Conservation (phyloP, 257 asterid species). For the Apocynum venetum region DNA sequence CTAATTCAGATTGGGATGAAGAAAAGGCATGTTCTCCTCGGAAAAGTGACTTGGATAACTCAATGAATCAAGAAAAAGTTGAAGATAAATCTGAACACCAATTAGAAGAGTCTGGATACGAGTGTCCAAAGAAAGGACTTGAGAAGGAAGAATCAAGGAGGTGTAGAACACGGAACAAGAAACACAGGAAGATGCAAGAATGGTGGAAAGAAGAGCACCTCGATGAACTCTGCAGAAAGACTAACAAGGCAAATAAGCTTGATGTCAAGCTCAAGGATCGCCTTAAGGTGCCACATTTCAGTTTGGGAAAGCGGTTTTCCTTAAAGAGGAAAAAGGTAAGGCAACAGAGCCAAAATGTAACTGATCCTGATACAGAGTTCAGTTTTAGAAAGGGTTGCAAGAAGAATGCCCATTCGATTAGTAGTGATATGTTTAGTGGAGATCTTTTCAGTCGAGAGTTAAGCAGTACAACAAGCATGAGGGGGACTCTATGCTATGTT, state of each 20-base stretch:
- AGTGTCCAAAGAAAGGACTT: conserved; percentile 22
- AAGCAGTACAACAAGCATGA: conserved; percentile 97
- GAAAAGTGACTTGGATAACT: conserved; percentile 21
- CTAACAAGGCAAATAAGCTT: conserved; percentile 23
- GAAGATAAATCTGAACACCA: conserved; percentile 40
- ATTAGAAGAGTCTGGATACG: conserved; percentile 27
- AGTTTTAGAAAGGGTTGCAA: conserved; percentile 69
- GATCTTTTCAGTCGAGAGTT: conserved; percentile 89
- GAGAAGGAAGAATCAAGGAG: conserved; percentile 39
- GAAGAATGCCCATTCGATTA: conserved; percentile 45
- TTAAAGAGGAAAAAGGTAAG: conserved; percentile 31
- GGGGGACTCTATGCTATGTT: conserved; percentile 86
- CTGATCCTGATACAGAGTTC: conserved; percentile 49
- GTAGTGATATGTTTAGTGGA: conserved; percentile 77
- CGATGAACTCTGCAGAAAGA: conserved; percentile 43
- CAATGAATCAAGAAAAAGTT: conserved; percentile 21
- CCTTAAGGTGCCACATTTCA: conserved; percentile 54
- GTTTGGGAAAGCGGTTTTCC: conserved; percentile 53
- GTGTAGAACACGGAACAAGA: conserved; percentile 33
- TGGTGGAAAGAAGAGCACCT: conserved; percentile 98
- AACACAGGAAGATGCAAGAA: conserved; percentile 81
- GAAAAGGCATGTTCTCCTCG: conserved; percentile 45
- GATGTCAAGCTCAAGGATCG: conserved; percentile 27
- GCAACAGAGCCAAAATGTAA: conserved; percentile 19
- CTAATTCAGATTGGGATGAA: conserved; percentile 58